Evolutionary conservation across 305 asterid genomes (phyloP), one percentile per base, ranked within the genome.

Genomic region (Fraxinus xanthoxyloides): DNA sequence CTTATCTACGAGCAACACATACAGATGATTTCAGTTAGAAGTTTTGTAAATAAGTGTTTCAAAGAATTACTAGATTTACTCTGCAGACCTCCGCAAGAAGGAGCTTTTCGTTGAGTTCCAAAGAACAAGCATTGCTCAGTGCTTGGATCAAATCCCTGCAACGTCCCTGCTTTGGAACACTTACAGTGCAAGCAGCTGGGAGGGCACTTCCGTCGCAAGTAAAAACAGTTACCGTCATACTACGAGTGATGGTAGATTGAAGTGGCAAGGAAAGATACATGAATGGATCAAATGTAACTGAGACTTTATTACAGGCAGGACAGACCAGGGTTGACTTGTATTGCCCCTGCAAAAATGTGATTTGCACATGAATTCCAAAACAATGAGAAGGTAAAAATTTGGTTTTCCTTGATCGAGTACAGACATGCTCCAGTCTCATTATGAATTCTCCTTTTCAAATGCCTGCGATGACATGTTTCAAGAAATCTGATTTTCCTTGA

Each of bases 311-410:
- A 84, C 99, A 97, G 74, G 84, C 90, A 82, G 99, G 99, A 88
- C 99, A 97, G 78, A 97, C 97, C 79, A 97, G 91, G 83, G 99
- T 97, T 63, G 99, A 97, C 90, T 97, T 97, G 92, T 92, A 97
- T 85, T 97, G 99, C 82, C 98, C 99, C 98, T 97, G 91, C 79
- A 87, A 86, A 89, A 81, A 3, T 23, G 80, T 15, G 63, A 75
- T 80, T 73, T 31, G 73, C 24, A 19, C 21, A 54, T 70, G 36
- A 69, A 63, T 61, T 26, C 73, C 17, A 28, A 26, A 65, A 65
- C 34, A 9, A 4, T 59, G 46, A 80, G 67, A 21, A 43, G 36
- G 32, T 65, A 65, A 65, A 65, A 63, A 12, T 19, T 59, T 59
- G 0, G 67, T 19, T 59, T 59, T 56, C 30, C 72, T 63, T 10